phyloP scores from a whole-genome alignment of 164 flowering plant species.

The Aristolochia fimbriata region DNA sequence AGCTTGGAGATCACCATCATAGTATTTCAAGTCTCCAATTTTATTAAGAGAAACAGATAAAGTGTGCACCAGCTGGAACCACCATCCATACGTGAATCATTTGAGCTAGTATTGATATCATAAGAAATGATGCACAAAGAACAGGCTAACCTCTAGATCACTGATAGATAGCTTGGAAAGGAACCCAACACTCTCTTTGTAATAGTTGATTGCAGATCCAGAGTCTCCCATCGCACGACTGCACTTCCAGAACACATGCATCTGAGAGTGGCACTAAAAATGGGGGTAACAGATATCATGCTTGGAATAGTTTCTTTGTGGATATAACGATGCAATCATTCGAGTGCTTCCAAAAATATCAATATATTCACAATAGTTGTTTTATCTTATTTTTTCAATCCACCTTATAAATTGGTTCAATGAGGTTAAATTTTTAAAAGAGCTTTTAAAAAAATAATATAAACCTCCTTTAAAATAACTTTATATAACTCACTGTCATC shows the following conservation, averaged over 20 bases:
- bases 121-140: background rate
- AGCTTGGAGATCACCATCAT: conserved; percentile 68
- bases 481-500: too few relatives aligned
- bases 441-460: too few relatives aligned
- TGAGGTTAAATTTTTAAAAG: too few relatives aligned
- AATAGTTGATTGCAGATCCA: conserved; percentile 54
- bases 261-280: too few relatives aligned
- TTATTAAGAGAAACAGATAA: conserved; percentile 95
- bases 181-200: conserved; percentile 78
- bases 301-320: too few relatives aligned
- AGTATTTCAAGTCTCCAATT: conserved; percentile 93
- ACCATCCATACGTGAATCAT: background rate
- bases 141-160: conserved; percentile 58
- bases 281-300: too few relatives aligned
- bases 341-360: too few relatives aligned
- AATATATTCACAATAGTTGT: too few relatives aligned
- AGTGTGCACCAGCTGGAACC: conserved; percentile 67
- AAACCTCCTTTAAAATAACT: too few relatives aligned
- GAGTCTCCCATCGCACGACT: conserved; percentile 83
- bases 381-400: too few relatives aligned
- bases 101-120: background rate
- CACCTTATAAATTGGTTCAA: too few relatives aligned
- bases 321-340: too few relatives aligned
- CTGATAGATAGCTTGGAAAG: conserved; percentile 54
- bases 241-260: conserved; percentile 17